A percentile compares a stretch with the other conserved stretches of the same genome.
phyloP scores from a whole-genome alignment of 1,139 yeast species.

The Blastobotrys malaysiensis region DNA sequence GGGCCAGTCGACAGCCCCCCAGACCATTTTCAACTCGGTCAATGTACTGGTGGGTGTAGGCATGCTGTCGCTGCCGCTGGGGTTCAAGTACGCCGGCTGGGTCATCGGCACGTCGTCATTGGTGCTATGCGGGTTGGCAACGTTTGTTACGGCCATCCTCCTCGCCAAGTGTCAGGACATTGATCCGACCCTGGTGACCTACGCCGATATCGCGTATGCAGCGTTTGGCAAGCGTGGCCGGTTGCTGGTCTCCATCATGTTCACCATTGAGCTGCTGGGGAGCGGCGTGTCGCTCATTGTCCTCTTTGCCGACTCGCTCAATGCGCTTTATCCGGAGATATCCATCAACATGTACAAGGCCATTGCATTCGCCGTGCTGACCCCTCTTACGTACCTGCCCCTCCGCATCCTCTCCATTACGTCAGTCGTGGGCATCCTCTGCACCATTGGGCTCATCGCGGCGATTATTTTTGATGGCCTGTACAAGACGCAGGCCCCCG shows the following conservation, averaged over 20 bases:
- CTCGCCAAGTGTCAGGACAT: slow-evolving; percentile 64
- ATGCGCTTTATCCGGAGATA: slow-evolving; percentile 54
- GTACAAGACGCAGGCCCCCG: slow-evolving; percentile 50
- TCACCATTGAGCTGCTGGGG: slow-evolving; percentile 72
- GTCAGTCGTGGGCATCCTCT: slow-evolving; percentile 66
- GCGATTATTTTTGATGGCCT: slow-evolving; percentile 62
- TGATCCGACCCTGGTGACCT: slow-evolving; percentile 73
- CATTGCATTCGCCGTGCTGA: slow-evolving; percentile 52
- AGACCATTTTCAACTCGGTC: slow-evolving; percentile 81
- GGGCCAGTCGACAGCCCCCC: slow-evolving; percentile 83
- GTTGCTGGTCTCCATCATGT: slow-evolving; percentile 60
- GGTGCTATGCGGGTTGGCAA: slow-evolving; percentile 51
- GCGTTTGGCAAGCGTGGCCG: slow-evolving; percentile 62
- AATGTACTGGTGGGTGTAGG: slow-evolving; percentile 87
- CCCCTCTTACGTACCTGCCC: slow-evolving; percentile 64
- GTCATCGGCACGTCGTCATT: slow-evolving; percentile 54
- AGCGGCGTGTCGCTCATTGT: slow-evolving; percentile 73
- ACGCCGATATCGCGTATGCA: slow-evolving; percentile 80
- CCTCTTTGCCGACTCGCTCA: slow-evolving; percentile 78
- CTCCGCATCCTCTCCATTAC: slow-evolving; percentile 64
- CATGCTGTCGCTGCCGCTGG: slow-evolving; percentile 76
- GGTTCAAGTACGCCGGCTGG: slow-evolving; percentile 78
- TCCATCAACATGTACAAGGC: slow-evolving; percentile 51
- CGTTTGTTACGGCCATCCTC: slow-evolving; percentile 65
- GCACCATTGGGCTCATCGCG: slow-evolving; percentile 60